phyloP scores from a whole-genome alignment of 164 flowering plant species.

The Kalanchoe fedtschenkoi region DNA sequence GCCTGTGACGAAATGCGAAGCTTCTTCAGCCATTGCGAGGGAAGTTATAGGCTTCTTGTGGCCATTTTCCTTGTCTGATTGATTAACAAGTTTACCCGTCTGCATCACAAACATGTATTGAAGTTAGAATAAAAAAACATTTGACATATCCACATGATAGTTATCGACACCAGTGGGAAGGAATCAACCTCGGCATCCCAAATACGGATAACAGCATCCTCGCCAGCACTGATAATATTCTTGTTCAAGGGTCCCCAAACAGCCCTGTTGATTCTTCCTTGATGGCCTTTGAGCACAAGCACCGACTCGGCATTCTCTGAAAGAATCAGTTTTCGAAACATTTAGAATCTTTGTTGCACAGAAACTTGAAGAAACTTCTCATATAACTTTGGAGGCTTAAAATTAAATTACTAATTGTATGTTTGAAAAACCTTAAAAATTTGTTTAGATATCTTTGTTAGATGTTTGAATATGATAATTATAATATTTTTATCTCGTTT shows the following conservation, averaged over 20 bases:
- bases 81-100: conserved; percentile 86
- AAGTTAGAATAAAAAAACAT: background rate
- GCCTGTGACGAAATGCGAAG: conserved; percentile 80
- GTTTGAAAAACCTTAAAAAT: no score
- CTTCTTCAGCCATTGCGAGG: conserved; percentile 62
- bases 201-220: conserved; percentile 75
- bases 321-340: conserved; percentile 3
- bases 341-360: no score
- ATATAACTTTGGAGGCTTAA: no score
- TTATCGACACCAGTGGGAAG: background rate
- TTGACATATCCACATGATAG: no score
- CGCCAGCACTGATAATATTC: conserved; percentile 84
- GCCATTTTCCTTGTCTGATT: conserved; percentile 65
- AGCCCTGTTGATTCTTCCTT: conserved; percentile 84
- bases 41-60: conserved; percentile 77
- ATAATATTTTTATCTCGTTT: no score
- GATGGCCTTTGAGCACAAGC: conserved; percentile 62
- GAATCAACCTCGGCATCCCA: conserved; percentile 86
- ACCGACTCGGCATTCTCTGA: conserved; percentile 68
- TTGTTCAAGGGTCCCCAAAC: conserved; percentile 89
- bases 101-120: conserved; percentile 18
- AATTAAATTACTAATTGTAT: no score
- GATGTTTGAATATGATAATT: no score
- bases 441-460: no score
- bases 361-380: no score